These are phyloP conservation scores for Globisporangium yorkense DNA, from an alignment of 352 stramenopile genomes.

Conservation along the genomic window DNA sequence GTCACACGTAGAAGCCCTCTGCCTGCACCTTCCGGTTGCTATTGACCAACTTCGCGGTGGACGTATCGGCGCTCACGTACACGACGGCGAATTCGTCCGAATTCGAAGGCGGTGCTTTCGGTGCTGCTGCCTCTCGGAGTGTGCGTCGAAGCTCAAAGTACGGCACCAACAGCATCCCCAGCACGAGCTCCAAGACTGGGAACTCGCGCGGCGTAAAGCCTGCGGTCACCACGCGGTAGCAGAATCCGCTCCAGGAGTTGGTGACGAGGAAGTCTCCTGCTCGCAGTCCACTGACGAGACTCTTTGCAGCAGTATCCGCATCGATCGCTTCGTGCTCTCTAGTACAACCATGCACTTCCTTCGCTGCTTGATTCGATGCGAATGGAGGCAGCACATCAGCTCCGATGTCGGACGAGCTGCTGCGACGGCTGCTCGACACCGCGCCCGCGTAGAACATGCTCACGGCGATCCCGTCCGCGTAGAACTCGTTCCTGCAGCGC, in stretches of 20 bases:
- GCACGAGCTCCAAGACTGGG: conserved; percentile 1
- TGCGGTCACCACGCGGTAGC: conserved; percentile 2
- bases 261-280: conserved; percentile 9
- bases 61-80: too few relatives aligned
- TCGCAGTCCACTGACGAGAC: conserved; percentile 6
- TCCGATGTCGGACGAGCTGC: too few relatives aligned
- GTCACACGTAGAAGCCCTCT: too few relatives aligned
- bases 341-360: too few relatives aligned
- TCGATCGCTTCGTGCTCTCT: neutral
- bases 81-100: too few relatives aligned
- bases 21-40: too few relatives aligned
- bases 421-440: neutral
- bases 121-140: too few relatives aligned
- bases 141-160: conserved; percentile 4
- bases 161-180: conserved; percentile 5
- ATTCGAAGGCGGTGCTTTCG: too few relatives aligned
- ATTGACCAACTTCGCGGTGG: too few relatives aligned
- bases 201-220: conserved; percentile 11
- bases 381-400: too few relatives aligned
- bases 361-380: too few relatives aligned
- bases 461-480: conserved; percentile 4
- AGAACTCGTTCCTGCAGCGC: conserved; percentile 7
- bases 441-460: conserved; percentile 11
- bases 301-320: conserved; percentile 2
- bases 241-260: conserved; percentile 10